Evolutionary conservation across 2,329 filamentous ascomycete genomes (phyloP), one percentile per base, ranked within the genome.

Genomic region (Aspergillus ustus): DNA sequence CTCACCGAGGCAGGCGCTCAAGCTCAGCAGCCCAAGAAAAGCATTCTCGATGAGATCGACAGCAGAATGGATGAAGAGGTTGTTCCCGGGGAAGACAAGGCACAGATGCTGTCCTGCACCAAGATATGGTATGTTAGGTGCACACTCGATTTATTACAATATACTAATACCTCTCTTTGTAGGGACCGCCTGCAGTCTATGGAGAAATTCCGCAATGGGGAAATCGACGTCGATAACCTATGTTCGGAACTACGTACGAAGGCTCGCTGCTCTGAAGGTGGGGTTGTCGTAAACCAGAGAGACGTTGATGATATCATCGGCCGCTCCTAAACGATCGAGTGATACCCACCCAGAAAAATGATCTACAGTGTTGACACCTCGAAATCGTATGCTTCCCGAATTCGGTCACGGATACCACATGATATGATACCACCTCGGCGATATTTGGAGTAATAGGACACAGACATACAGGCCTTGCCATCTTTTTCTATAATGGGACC

Each of bases 211-310:
- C 91, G 93, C 73, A 91, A 87, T 61, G 93, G 93, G 69, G 93
- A 96, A 69, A 92, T 98, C 67, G 95, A 99, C 68, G 90, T 99
- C 52, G 95, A 99, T 73, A 89, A 90, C 37, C 85, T 99, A 25
- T 99, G 95, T 80, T 91, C 90, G 4, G 93, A 99, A 74, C 86
- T 99, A 15, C 91, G 94, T 66, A 91, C 93, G 75, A 99, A 99
- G 81, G 95, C 95, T 61, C 95, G 94, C 74, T 99, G 95, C 77
- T 96, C 93, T 0, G 81, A 96, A 68, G 90, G 85, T 19, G 94
- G 95, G 17, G 92, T 96, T 13, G 92, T 97, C 19, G 91, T 99
- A 25, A 90, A 93, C 64, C 89, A 96, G 79, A 87, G 87, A 58
- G 93, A 98, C 71, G 96, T 98, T 69, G 91, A 97, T 73, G 86